phyloP scores from a whole-genome alignment of 345 rosid genomes.

The Eutrema yunnanense region DNA sequence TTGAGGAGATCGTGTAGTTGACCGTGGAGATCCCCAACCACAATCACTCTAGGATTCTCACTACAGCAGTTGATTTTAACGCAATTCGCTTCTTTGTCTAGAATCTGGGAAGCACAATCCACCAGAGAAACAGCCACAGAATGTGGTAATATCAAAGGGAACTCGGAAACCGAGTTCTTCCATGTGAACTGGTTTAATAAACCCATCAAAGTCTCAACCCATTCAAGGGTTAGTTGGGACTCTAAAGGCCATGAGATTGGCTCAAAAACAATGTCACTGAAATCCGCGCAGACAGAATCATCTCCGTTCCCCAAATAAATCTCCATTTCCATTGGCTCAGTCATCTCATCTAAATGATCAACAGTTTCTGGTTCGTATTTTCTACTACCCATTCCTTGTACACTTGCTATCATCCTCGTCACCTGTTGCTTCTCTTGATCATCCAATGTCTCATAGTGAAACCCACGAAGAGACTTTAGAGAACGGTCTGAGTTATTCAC shows the following conservation, averaged over 20 bases:
- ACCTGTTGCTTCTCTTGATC: conserved; percentile 28
- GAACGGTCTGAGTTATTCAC: conserved; percentile 32
- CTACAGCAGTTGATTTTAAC: conserved; percentile 18
- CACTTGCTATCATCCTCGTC: conserved; percentile 20
- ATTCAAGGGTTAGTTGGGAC: conserved; percentile 29
- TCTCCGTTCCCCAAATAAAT: conserved; percentile 33
- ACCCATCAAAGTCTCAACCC: conserved; percentile 37
- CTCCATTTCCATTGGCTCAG: conserved; percentile 30
- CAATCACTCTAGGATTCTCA: conserved; percentile 31
- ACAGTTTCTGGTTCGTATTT: conserved; percentile 25
- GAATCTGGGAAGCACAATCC: conserved; percentile 28
- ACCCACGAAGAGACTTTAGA: conserved; percentile 27
- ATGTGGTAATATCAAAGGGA: conserved; percentile 22
- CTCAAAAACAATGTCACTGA: conserved; percentile 26
- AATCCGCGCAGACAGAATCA: conserved; percentile 15
- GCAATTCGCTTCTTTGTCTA: conserved; percentile 38
- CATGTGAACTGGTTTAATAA: conserved; percentile 30
- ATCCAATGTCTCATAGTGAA: conserved; percentile 29
- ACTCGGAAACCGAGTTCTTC: conserved; percentile 31
- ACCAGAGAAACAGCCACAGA: conserved; percentile 32
- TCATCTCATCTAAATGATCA: conserved; percentile 23
- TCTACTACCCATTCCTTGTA: conserved; percentile 32
- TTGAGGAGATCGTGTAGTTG: conserved; percentile 40
- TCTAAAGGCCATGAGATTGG: conserved; percentile 38
- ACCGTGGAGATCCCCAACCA: conserved; percentile 42